Evolutionary conservation across 352 stramenopile genomes (phyloP).

Genomic region (Blastocystis hominis): DNA sequence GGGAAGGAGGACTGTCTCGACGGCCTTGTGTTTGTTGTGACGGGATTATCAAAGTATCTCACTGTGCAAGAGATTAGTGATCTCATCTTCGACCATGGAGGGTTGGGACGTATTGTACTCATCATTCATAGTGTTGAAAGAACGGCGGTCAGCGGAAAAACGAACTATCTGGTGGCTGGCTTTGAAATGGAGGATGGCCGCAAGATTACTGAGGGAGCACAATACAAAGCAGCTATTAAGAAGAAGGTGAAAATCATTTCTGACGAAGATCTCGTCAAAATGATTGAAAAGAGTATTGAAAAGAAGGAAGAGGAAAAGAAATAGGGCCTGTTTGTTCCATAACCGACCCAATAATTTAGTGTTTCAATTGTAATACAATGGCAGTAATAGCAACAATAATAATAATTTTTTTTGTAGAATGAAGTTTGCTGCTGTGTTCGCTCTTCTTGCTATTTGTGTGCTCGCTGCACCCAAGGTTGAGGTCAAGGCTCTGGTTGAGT

Average conservation of each 20-base stretch:
- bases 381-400: neutral
- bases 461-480: slow-evolving; percentile 41
- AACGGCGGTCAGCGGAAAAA: slow-evolving; percentile 50
- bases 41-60: slow-evolving; percentile 18
- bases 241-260: slow-evolving; percentile 55
- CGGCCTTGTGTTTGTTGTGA: slow-evolving; percentile 34
- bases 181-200: slow-evolving; percentile 56
- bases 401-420: neutral
- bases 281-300: slow-evolving; percentile 19
- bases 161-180: slow-evolving; percentile 43
- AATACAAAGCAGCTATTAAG: slow-evolving; percentile 42
- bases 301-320: slow-evolving; percentile 21
- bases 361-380: neutral
- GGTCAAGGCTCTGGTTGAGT: slow-evolving; percentile 24
- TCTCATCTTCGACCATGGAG: slow-evolving; percentile 56
- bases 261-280: slow-evolving; percentile 52
- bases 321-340: slow-evolving; percentile 9
- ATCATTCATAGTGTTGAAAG: slow-evolving; percentile 8
- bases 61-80: slow-evolving; percentile 49
- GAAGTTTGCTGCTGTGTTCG: slow-evolving; percentile 13
- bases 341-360: neutral
- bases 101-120: neutral
- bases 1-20: slow-evolving; percentile 45
- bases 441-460: neutral
- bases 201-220: slow-evolving; percentile 24